These are phyloP conservation scores for Caryopteris hybrid DNA, from an alignment of 305 asterid species.

Conservation along the genomic window DNA sequence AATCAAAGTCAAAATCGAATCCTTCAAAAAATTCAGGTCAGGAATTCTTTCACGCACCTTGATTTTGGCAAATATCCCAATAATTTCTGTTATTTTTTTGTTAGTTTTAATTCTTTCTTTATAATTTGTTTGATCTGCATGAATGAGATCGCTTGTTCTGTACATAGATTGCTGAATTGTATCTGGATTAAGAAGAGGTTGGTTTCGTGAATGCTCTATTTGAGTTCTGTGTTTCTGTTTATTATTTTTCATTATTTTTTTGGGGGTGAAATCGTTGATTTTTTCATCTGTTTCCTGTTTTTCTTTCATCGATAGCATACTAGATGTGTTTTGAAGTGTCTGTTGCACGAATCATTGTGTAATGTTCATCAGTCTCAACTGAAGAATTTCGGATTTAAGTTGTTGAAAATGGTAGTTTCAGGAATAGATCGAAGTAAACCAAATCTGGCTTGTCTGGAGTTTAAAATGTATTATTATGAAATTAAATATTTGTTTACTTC, in stretches of 20 bases:
- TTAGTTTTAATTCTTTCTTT: not conserved
- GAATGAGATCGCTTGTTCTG: conserved; percentile 21
- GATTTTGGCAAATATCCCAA: not conserved
- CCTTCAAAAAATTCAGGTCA: conserved; percentile 31
- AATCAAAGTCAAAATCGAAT: conserved; percentile 5
- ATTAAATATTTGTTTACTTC: not conserved
- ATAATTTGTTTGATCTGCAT: conserved; percentile 28
- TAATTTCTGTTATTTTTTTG: not conserved
- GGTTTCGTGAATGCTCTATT: too few species aligned
- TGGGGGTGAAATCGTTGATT: not conserved
- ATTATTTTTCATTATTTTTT: not conserved
- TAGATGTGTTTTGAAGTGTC: not conserved
- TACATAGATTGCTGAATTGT: conserved; percentile 2
- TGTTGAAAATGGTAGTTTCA: not conserved
- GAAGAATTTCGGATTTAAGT: conserved; percentile 2
- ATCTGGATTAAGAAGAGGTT: not conserved
- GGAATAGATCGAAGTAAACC: conserved; percentile 10
- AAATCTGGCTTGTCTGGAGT: conserved; percentile 14
- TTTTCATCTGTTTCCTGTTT: not conserved
- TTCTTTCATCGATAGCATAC: not conserved
- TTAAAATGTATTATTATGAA: not conserved
- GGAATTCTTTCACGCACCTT: not conserved
- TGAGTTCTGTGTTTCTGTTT: not conserved
- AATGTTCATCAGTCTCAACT: not conserved
- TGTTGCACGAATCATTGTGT: not conserved